Evolutionary conservation across 805 yeast genomes (phyloP), one percentile per base, ranked within the genome.

Genomic region (Yamadazyma philogaea): DNA sequence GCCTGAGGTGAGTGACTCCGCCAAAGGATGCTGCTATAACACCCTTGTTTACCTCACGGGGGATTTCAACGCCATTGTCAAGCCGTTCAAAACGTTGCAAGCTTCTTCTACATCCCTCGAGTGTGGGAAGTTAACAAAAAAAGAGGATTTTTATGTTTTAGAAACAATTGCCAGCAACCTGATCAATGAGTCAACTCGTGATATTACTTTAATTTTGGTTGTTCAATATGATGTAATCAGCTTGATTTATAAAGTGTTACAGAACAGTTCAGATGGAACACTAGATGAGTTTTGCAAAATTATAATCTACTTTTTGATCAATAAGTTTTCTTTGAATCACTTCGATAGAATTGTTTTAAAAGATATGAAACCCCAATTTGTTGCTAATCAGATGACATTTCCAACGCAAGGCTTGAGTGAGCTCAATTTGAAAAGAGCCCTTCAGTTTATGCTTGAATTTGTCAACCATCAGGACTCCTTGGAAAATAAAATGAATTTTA

Each of bases 391-490:
- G 31, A 30, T 41, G 31, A 14, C 10, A 12, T 41, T 41, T n/a
- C 40, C 39, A n/a, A 28, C 44, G 2, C 14, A 10, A 22, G 31
- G 31, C n/a, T n/a, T 35, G 1, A 41, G 48, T 19, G 42, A 45
- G 30, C 31, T 32, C 26, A 47, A 47, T 34, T 40, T 49, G 15
- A 36, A 33, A 11, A 30, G 39, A 15, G 39, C 58, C 3, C 24
- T 56, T n/a, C 42, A 49, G 22, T 50, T 56, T 28, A 32, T 60
- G 17, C 42, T 61, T 17, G 57, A 59, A 37, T 19, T 49, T 8
- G 40, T 61, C 22, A 63, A 61, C 33, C 60, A 59, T 21, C 56
- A 55, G 5, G 38, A 24, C 6, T 15, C 39, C 19, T 34, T 52
- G 2, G 40, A 40, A 36, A 56, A 46, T 21, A 40, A 36, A 37